Percentiles rank a stretch among this genome's conserved stretches.
Evolutionary conservation across 2,329 filamentous ascomycete genomes (phyloP).

Genomic region (Neoarthrinium moseri): DNA sequence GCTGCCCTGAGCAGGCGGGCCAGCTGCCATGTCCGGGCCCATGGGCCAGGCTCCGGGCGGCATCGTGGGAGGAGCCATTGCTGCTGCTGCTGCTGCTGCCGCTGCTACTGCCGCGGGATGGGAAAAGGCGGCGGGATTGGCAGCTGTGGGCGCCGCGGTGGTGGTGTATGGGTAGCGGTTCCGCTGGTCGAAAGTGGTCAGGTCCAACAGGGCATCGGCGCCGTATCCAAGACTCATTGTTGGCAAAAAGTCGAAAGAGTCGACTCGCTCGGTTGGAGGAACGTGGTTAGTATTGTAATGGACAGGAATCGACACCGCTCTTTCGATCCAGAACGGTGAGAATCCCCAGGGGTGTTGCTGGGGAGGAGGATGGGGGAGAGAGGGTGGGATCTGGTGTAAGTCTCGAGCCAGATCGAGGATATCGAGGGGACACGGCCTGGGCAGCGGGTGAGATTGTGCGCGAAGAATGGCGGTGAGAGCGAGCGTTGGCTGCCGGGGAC

Average conservation of each 20-base stretch:
- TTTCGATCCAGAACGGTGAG: conserved; percentile 28
- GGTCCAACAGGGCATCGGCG: conserved; percentile 59
- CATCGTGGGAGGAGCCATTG: conserved; percentile 38
- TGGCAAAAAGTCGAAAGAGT: conserved; percentile 29
- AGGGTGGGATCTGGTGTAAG: conserved; percentile 12
- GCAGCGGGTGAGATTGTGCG: conserved; percentile 14
- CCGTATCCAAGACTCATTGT: conserved; percentile 63
- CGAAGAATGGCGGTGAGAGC: conserved; percentile 14
- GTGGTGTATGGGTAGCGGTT: conserved; percentile 54
- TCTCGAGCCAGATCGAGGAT: conserved; percentile 14
- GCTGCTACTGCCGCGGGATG: too few relatives aligned
- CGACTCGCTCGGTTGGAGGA: conserved; percentile 34
- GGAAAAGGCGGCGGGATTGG: conserved; percentile 35
- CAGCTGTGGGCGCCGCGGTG: conserved; percentile 36
- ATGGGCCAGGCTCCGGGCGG: conserved; percentile 47
- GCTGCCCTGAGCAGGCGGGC: conserved; percentile 36
- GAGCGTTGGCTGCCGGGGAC: conserved; percentile 13
- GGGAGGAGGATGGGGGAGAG: conserved; percentile 10
- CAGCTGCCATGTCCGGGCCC: conserved; percentile 50
- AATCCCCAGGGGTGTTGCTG: conserved; percentile 10
- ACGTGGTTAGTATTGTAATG: conserved; percentile 46
- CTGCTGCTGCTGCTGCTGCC: conserved; percentile 34
- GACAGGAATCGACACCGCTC: conserved; percentile 43
- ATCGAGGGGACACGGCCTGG: conserved; percentile 13
- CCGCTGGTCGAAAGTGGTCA: conserved; percentile 57